These are phyloP conservation scores for Hemerocallis citrina DNA, from an alignment of 106 monocot genomes.

Conservation along the genomic window DNA sequence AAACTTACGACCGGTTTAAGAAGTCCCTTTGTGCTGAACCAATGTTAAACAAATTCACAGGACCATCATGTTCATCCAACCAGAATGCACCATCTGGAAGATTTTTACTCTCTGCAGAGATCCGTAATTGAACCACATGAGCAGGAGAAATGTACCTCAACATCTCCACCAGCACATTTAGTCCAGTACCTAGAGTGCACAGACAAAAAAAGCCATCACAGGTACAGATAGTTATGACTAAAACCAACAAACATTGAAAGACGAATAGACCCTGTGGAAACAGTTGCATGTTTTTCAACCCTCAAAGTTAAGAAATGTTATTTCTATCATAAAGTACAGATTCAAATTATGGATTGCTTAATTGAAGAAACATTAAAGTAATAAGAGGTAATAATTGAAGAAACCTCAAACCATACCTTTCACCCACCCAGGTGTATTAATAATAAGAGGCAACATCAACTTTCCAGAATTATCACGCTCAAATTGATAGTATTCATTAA, in stretches of 20 bases:
- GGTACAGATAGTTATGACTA: too few relatives aligned
- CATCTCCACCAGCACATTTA: conserved; percentile 71
- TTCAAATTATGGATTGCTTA: neutral
- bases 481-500: conserved; percentile 28
- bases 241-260: neutral
- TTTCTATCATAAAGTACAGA: too few relatives aligned
- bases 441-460: conserved; percentile 50
- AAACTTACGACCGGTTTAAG: conserved; percentile 54
- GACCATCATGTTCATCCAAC: conserved; percentile 27
- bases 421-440: conserved; percentile 97
- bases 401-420: conserved; percentile 51
- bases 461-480: conserved; percentile 12
- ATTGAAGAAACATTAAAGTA: neutral
- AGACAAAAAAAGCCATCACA: too few relatives aligned
- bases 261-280: neutral
- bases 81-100: conserved; percentile 75
- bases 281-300: neutral
- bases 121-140: conserved; percentile 69
- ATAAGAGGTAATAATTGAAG: too few relatives aligned
- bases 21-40: conserved; percentile 30
- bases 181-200: conserved; percentile 59
- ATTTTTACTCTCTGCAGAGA: conserved; percentile 67
- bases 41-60: conserved; percentile 32
- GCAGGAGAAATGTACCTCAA: conserved; percentile 51
- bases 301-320: neutral